Base-by-base conservation (phyloP, 169 alveolate genomes). In the Plasmodium knowlesi region DNA sequence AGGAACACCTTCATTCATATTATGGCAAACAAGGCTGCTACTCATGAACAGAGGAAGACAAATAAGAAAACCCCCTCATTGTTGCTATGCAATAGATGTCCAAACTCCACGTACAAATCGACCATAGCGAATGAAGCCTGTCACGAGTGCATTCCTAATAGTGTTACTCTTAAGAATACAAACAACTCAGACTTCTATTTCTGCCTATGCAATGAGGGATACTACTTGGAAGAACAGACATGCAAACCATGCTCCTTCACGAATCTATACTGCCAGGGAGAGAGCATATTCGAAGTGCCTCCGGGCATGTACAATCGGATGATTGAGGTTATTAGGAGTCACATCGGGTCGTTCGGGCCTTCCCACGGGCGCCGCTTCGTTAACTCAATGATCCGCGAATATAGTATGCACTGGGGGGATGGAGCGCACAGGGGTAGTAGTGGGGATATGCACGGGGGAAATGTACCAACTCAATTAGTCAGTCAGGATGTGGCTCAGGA, bases 201-300 rank as follows among this genome's bases (percentile, higher is more conserved):
- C 67, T 97, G 98, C 89, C 93, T 96, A 4, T 97, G 98, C 78
- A 82, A 92, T 19, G 95, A 96, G 39, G 98, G 98, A 9, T 96
- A 96, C 89, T 97, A 95, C 80, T 92, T 95, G 22, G 86, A 91
- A 86, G 95, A 95, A 84, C 85, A 80, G 34, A 93, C 73, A 14
- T 97, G 98, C 86, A 93, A 94, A 25, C 95, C 98, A 1, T 97
- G 98, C 83, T 91, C 96, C n/a, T 83, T 86, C 79, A 84, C 90
- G 5, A 93, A 92, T 25, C 80, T 85, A 39, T 97, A 94, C 78
- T 97, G 98, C 73, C 97, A 97, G 14, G 98, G 98, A 5, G 98
- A 96, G 6, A 92, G 83, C 22, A 83, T 84, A 46, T 92, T 72
- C 46, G 70, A 88, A 82, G 53, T 80, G 28, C 41, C 83, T 4